A percentile compares a stretch with the other conserved stretches of the same genome.
Conservation (phyloP, 805 yeast genomes). For the Lipomyces spencermartinsiae region DNA sequence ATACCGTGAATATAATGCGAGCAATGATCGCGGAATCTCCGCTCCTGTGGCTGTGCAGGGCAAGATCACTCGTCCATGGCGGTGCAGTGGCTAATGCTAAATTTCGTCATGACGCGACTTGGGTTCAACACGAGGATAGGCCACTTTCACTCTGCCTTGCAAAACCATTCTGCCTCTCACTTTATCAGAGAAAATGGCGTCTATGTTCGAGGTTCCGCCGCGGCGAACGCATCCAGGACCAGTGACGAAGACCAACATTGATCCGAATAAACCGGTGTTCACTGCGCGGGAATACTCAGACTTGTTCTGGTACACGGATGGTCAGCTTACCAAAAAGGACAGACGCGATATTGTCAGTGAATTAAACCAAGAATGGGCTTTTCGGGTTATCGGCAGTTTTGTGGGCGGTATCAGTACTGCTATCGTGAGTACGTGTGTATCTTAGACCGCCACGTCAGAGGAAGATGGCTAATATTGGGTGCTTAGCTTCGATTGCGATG, state of each 20-base stretch:
- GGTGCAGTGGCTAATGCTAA: too few relatives aligned
- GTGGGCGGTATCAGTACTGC: constrained; percentile 10
- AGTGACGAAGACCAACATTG: constrained; percentile 19
- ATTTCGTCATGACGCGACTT: too few relatives aligned
- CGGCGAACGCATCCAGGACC: constrained; percentile 23
- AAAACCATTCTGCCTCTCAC: background rate
- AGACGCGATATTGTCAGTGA: constrained; percentile 28
- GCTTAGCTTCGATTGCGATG: constrained; percentile 5
- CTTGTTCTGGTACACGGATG: constrained; percentile 33
- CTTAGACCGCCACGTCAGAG: background rate
- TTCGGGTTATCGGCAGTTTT: constrained; percentile 24
- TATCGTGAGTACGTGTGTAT: background rate
- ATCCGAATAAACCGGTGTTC: constrained; percentile 16
- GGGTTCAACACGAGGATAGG: too few relatives aligned
- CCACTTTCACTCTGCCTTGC: background rate
- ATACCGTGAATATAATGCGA: background rate
- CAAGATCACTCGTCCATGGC: background rate
- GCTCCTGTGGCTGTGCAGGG: background rate
- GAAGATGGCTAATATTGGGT: background rate
- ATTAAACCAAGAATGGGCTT: constrained; percentile 19
- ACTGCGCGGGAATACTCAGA: constrained; percentile 25
- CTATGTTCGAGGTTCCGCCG: constrained; percentile 34
- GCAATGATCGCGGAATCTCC: too few relatives aligned
- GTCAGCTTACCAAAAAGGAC: constrained; percentile 23
- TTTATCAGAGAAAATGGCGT: background rate